These are phyloP conservation scores for Podospora comata DNA, from an alignment of 495 filamentous ascomycete species.

Conservation along the genomic window DNA sequence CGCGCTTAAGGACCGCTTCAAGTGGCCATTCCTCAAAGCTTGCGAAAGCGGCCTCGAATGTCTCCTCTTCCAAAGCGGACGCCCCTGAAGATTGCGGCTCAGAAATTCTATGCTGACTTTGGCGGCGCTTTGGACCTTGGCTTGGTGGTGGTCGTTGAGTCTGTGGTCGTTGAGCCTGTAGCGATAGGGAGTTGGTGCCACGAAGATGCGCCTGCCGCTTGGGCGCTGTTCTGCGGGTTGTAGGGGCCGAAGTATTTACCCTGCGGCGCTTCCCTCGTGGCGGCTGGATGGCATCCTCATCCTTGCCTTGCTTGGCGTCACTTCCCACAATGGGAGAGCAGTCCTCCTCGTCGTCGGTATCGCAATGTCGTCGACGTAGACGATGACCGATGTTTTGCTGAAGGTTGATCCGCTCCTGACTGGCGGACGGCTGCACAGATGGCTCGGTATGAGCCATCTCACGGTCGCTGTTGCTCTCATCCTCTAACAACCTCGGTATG, in stretches of 20 bases:
- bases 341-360: no score
- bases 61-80: conserved; percentile 17
- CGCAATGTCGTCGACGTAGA: no score
- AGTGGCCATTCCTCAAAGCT: conserved; percentile 9
- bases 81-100: conserved; percentile 10
- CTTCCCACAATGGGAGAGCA: conserved; percentile 2
- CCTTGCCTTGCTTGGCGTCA: conserved; percentile 14
- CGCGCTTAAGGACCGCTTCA: no score
- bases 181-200: conserved; percentile 12
- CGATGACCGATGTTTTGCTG: no score
- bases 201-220: conserved; percentile 14
- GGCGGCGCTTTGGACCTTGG: conserved; percentile 12
- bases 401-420: no score
- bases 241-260: not conserved
- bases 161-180: conserved; percentile 9
- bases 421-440: no score
- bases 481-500: no score
- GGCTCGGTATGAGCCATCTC: no score
- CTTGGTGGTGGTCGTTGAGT: not conserved
- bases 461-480: no score
- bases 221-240: not conserved
- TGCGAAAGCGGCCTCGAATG: conserved; percentile 6
- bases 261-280: no score
- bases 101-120: conserved; percentile 12
- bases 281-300: conserved; percentile 11